These are phyloP conservation scores for Prunus yedoensis DNA, from an alignment of 331 rosid species.

Conservation along the genomic window DNA sequence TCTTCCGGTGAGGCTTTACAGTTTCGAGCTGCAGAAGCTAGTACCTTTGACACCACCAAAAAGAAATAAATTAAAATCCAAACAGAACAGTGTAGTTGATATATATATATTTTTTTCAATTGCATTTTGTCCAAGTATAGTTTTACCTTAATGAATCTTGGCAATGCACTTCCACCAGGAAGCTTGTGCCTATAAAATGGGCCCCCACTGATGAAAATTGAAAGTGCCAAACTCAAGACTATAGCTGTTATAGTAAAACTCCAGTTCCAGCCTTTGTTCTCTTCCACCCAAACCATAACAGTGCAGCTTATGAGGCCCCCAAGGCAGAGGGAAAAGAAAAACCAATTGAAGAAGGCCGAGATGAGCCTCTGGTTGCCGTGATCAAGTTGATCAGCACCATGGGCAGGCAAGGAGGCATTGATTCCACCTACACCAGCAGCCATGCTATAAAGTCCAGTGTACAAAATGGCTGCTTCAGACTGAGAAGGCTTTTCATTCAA, in stretches of 20 bases:
- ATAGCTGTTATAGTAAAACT: conserved; percentile 17
- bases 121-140: background rate
- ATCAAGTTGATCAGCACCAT: conserved; percentile 53
- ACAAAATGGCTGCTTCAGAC: conserved; percentile 26
- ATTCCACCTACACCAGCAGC: conserved; percentile 40
- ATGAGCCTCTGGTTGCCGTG: conserved; percentile 27
- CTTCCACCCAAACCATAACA: conserved; percentile 29
- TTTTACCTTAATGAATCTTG: conserved; percentile 30
- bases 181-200: conserved; percentile 26
- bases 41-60: conserved; percentile 16
- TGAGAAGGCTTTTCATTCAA: conserved; percentile 1
- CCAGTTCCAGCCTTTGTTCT: conserved; percentile 31
- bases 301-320: conserved; percentile 28
- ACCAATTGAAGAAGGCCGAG: conserved; percentile 48
- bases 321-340: conserved; percentile 27
- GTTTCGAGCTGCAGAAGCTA: conserved; percentile 20
- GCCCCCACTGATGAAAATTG: conserved; percentile 22
- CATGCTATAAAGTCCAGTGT: conserved; percentile 27
- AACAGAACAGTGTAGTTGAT: background rate
- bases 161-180: conserved; percentile 36
- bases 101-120: background rate
- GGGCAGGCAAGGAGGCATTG: conserved; percentile 37
- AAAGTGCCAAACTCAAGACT: conserved; percentile 13
- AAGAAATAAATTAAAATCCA: background rate
- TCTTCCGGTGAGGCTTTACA: background rate